Conservation (phyloP, 1,284 basidiomycete genomes). For the Bjerkandera adusta region DNA sequence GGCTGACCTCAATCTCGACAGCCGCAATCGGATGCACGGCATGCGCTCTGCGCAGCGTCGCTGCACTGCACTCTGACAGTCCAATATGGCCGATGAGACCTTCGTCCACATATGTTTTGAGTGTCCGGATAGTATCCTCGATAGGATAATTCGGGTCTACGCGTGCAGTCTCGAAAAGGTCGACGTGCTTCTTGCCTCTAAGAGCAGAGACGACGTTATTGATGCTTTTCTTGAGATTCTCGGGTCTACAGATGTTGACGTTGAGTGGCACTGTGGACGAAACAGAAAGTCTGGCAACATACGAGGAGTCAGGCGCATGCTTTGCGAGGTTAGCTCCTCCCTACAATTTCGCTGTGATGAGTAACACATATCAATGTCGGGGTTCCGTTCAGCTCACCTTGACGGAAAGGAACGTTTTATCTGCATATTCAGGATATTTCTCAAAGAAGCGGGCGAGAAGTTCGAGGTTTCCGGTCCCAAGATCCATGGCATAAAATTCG, state of each 20-base stretch:
- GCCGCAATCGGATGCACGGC: slow-evolving; percentile 41
- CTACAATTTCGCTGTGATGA: not conserved
- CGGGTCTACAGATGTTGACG: no score
- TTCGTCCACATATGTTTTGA: slow-evolving; percentile 31
- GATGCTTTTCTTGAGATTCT: slow-evolving; percentile 41
- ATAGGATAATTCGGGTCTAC: slow-evolving; percentile 31
- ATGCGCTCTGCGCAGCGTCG: slow-evolving; percentile 42
- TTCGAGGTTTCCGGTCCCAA: slow-evolving; percentile 38
- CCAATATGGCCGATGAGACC: slow-evolving; percentile 48
- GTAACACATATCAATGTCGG: not conserved
- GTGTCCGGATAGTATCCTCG: slow-evolving; percentile 30
- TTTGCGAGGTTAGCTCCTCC: no score
- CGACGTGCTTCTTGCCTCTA: slow-evolving; percentile 39
- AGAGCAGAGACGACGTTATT: slow-evolving; percentile 36
- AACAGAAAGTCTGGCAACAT: no score
- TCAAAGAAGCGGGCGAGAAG: slow-evolving; percentile 43
- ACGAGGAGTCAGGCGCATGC: no score
- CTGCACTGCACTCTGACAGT: slow-evolving; percentile 45
- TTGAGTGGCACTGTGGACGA: no score
- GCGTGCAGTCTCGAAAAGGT: slow-evolving; percentile 41
- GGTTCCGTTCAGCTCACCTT: slow-evolving; percentile 28
- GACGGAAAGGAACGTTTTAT: slow-evolving; percentile 47
- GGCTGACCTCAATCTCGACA: slow-evolving; percentile 54
- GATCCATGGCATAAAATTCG: slow-evolving; percentile 41
- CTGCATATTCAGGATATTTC: slow-evolving; percentile 51